Percentiles rank a stretch among this genome's conserved stretches.
Conservation (phyloP, 73 alveolate species). For the Uronychia setigera region DNA sequence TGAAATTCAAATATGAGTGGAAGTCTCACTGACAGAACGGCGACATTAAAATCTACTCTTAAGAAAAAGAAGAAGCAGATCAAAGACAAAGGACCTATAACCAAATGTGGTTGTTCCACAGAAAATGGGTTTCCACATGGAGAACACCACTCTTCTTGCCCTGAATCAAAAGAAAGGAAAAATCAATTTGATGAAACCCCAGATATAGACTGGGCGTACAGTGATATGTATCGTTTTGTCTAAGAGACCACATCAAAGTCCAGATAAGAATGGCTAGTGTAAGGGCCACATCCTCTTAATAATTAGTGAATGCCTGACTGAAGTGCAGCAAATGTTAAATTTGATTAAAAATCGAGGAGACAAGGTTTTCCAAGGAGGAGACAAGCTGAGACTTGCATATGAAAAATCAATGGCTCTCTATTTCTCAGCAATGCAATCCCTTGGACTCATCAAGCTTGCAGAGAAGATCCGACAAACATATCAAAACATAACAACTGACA, state of each 20-base stretch:
- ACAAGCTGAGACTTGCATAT: not conserved
- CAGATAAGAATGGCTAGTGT: not conserved
- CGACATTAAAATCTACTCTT: no score
- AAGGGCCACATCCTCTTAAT: not conserved
- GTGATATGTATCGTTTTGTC: not conserved
- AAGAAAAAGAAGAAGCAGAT: no score
- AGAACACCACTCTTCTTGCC: not conserved
- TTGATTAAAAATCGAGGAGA: not conserved
- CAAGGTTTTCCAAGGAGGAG: not conserved
- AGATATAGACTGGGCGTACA: not conserved
- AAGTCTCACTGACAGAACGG: no score
- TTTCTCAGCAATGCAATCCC: not conserved
- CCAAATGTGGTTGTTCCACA: not conserved
- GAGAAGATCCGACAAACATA: not conserved
- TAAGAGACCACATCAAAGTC: not conserved
- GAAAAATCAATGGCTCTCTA: not conserved
- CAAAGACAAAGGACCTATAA: no score
- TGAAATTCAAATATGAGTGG: no score
- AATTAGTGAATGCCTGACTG: not conserved
- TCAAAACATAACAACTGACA: not conserved
- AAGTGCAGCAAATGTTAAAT: not conserved
- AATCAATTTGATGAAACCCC: no score
- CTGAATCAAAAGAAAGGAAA: not conserved
- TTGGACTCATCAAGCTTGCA: not conserved
- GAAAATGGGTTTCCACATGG: constrained; percentile 2